A percentile compares a stretch with the other conserved stretches of the same genome.
Evolutionary conservation across 2,329 filamentous ascomycete genomes (phyloP).

Genomic region (Amauroascus verrucosus): DNA sequence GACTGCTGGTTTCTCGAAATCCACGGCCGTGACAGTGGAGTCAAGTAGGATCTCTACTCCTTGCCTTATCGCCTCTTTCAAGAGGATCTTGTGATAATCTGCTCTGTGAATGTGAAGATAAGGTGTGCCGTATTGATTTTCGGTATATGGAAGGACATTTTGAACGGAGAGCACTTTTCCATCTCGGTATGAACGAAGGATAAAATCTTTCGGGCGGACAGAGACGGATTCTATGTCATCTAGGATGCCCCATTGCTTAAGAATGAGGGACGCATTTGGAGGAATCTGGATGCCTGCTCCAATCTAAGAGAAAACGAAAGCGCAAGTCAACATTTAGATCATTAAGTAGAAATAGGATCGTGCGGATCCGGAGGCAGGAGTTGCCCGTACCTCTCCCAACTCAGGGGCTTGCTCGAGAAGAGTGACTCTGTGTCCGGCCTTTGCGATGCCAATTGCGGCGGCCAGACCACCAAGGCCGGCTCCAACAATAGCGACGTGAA

Average conservation of each 20-base stretch:
- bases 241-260: conserved; percentile 23
- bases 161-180: conserved; percentile 24
- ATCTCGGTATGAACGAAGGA: conserved; percentile 25
- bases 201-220: conserved; percentile 24
- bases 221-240: conserved; percentile 21
- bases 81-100: conserved; percentile 38
- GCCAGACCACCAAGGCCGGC: conserved; percentile 20
- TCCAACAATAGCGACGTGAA: conserved; percentile 18
- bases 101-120: conserved; percentile 44
- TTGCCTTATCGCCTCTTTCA: conserved; percentile 31
- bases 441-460: conserved; percentile 18
- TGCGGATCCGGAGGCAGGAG: background rate
- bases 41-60: conserved; percentile 30
- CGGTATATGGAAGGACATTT: conserved; percentile 20
- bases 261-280: conserved; percentile 25
- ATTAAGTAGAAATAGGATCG: background rate
- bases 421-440: conserved; percentile 18
- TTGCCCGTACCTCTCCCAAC: conserved; percentile 29
- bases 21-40: conserved; percentile 20
- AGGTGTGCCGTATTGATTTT: conserved; percentile 28
- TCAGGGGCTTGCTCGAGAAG: conserved; percentile 31
- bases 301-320: conserved; percentile 16
- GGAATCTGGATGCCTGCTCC: conserved; percentile 29
- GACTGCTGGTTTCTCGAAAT: conserved; percentile 22
- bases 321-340: background rate